Percentiles rank a stretch among this genome's conserved stretches.
phyloP scores from a whole-genome alignment of 371 early-diverging fungal species.

The Dipsacomyces acuminosporus region DNA sequence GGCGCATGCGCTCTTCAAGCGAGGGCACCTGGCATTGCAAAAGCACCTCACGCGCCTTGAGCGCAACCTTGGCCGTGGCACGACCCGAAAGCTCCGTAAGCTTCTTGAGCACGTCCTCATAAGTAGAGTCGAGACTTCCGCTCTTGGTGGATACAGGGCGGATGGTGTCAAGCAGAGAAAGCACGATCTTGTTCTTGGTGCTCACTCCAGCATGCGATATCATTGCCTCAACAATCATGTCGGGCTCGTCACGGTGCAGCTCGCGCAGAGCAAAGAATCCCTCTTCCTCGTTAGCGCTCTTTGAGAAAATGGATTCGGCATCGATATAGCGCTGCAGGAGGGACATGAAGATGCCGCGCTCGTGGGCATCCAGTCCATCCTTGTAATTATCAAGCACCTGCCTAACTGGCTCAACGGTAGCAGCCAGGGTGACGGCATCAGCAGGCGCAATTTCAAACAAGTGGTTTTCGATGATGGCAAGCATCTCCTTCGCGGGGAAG shows the following conservation, averaged over 20 bases:
- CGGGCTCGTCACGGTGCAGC: constrained; percentile 75
- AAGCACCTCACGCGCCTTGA: constrained; percentile 89
- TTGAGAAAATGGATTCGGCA: constrained; percentile 78
- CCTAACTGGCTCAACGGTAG: constrained; percentile 61
- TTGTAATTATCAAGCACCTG: constrained; percentile 64
- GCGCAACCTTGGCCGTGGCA: constrained; percentile 78
- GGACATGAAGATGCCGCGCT: constrained; percentile 62
- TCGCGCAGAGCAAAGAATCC: constrained; percentile 80
- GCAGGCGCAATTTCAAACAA: constrained; percentile 54
- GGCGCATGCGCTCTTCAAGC: constrained; percentile 78
- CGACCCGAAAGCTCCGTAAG: constrained; percentile 77
- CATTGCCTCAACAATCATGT: constrained; percentile 67
- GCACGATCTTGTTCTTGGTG: constrained; percentile 71
- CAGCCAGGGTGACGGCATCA: constrained; percentile 59
- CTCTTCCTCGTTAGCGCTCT: constrained; percentile 75
- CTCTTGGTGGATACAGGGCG: constrained; percentile 56
- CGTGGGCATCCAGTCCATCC: constrained; percentile 73
- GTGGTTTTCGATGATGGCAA: constrained; percentile 58
- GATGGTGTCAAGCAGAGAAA: constrained; percentile 73
- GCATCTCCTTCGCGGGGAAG: constrained; percentile 75
- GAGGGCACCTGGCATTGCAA: constrained; percentile 91
- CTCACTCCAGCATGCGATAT: constrained; percentile 80
- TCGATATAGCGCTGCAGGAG: constrained; percentile 81
- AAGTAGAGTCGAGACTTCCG: constrained; percentile 66
- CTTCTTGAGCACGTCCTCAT: constrained; percentile 73